Evolutionary conservation across 2,329 filamentous ascomycete genomes (phyloP), one percentile per base, ranked within the genome.

Genomic region (Cryphonectria carpinicola): DNA sequence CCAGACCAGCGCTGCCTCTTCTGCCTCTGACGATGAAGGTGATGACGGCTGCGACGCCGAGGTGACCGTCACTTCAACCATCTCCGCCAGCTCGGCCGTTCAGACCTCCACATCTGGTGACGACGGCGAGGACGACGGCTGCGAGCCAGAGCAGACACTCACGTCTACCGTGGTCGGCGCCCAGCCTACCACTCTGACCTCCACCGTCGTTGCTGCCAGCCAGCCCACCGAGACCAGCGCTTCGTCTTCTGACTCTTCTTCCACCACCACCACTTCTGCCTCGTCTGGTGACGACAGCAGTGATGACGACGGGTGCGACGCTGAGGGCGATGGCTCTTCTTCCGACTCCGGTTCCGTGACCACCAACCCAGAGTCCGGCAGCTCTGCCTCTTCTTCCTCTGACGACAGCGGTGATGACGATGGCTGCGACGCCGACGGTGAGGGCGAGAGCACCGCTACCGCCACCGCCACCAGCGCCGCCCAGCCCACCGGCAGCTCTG

Each of bases 61-160:
- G 68, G 68, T 61, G 54, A 70, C 70, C 11, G 61, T 72, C 25
- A 72, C 70, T 14, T 66, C 70, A 8, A 70, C 70, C 17, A 56
- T 62, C 37, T 46, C 70, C 6, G 63, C 67, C 4, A 32, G 35
- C 22, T 10, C 25, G 37, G 39, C 70, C 4, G 67, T 28, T 7
- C 58, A 46, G 52, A 71, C 70, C 1, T 63, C 49, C 37, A 6
- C 43, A 1, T 3, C 14, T 7, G 64, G 32, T 19, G 65, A 60
- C 35, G 49, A 58, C 19, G 52, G 65, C 37, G 43, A 46, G 5
- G 65, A 65, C n/a, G 56, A 49, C 37, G 66, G 62, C 19, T 65
- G 66, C 43, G 32, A 32, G 64, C n/a, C 41, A 32, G 64, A 65
- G 46, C 46, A 65, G 25, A 37, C 43, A 3, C 37, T 46, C 13